Base-by-base conservation (phyloP, 2,329 filamentous ascomycete species). In the Aspergillus pseudoglaucus region DNA sequence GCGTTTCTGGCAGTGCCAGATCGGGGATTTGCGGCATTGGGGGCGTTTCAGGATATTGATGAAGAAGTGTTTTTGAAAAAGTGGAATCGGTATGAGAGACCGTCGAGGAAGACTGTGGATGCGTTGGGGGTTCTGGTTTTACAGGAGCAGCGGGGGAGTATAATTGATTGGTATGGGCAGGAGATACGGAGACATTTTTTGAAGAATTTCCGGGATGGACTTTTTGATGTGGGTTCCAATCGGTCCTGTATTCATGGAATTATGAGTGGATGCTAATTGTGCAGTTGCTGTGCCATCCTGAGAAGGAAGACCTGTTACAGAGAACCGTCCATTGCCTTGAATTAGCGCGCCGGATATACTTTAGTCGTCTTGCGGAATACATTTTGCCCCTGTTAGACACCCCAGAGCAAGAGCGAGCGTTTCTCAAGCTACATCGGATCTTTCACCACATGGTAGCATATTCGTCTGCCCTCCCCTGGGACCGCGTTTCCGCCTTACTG, bases 391-490 rank as follows among this genome's bases (percentile, higher is more conserved):
- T 63, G 7, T 46, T 65, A 38, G 47, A 61, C 20, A 40, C 44
- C 4, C 27, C 54, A 3, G 63, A 57, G 18, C 66, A 57, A 54
- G 62, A 60, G 46, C 56, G 46, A 42, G 59, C 56, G 45, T 63
- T 62, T 50, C 57, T 48, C 18, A 72, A 66, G 47, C 65, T 78
- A 33, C 64, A 63, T 30, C 62, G 67, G 33, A 67, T 69, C 27
- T 64, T 79, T 18, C 69, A 77, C 47, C 71, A 73, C 8, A 66
- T 75, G 25, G 72, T 77, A 48, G 66, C 70, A 22, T 74, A 77
- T 53, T 39, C 37, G 10, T 39, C 37, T 20, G 71, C 71, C 14
- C 56, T 79, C 7, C 72, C 67, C 4, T 67, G 69, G 52, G 58
- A 61, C 17, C 50, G 56, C 2, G 68, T 75, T 33, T 72, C 72